Base-by-base conservation (phyloP, 352 stramenopile species). In the Globisporangium acanthophoron region DNA sequence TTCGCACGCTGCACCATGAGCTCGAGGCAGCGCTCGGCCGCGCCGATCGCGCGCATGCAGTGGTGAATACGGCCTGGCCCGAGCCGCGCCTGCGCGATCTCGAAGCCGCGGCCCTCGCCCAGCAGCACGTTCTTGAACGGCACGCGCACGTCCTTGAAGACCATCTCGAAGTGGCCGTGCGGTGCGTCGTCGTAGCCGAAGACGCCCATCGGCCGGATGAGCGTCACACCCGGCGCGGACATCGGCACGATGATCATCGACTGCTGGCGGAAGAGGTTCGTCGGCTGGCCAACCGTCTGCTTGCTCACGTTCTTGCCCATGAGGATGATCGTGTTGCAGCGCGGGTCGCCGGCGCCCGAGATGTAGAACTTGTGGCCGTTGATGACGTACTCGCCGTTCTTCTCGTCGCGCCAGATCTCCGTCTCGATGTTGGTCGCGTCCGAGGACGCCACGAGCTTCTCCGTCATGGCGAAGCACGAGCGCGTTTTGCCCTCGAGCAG, bases 121-220 rank as follows among this genome's bases (percentile, higher is more conserved):
- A 94, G 73, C 49, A 96, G 62, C 8, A 97, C 59, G 56, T 85
- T 94, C 33, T 70, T 69, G 64, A 97, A 97, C 20, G 96, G 96
- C 50, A 99, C 88, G 15, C 84, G 76, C 20, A 92, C 87, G 67
- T 97, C 73, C 53, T 98, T 95, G 72, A 99, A 96, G 59, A 97
- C 93, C 71, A 99, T 98, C 53, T 97, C 66, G 97, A 92, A 85
- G 97, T 98, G 63, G 64, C 87, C 59, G 78, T 99, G 58, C 64
- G 96, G 96, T 27, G 96, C 97, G 70, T 99, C 96, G 59, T 99
- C 94, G 64, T 98, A 98, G 50, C 97, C 97, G 76, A 99, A 98
- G 3, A 99, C 96, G 24, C 79, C 60, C 76, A 95, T 90, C 24
- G 87, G 78, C 9, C 81, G 79, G 49, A 97, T 81, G 35, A 99